Evolutionary conservation across 1,284 basidiomycete species (phyloP).

Genomic region (Athelia sp.): DNA sequence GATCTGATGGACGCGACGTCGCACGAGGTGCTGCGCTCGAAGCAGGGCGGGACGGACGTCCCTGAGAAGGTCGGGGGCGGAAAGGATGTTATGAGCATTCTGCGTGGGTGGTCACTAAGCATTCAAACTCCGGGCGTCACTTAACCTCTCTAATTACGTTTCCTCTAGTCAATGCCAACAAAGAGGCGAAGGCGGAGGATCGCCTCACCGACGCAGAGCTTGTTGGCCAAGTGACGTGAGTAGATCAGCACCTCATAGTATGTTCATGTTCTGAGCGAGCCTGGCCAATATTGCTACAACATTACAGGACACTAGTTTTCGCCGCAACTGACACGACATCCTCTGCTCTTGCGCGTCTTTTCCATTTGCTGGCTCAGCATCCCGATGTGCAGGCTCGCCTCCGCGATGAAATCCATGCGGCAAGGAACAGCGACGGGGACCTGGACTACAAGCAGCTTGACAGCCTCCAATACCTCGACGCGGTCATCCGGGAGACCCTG

Average conservation of each 20-base stretch:
- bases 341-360: slow-evolving; percentile 27
- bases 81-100: slow-evolving; percentile 20
- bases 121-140: too few relatives aligned
- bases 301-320: slow-evolving; percentile 28
- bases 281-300: too few relatives aligned
- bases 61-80: slow-evolving; percentile 13
- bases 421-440: slow-evolving; percentile 18
- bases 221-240: slow-evolving; percentile 28
- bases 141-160: too few relatives aligned
- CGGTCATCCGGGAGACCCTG: slow-evolving; percentile 32
- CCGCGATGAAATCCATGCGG: slow-evolving; percentile 26
- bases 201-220: slow-evolving; percentile 27
- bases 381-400: slow-evolving; percentile 30
- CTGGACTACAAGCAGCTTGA: slow-evolving; percentile 30
- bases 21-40: slow-evolving; percentile 7
- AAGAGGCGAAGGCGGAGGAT: slow-evolving; percentile 20
- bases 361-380: slow-evolving; percentile 26
- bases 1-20: slow-evolving; percentile 12
- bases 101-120: slow-evolving; percentile 9
- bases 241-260: background rate
- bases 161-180: slow-evolving; percentile 23
- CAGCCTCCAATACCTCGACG: slow-evolving; percentile 32
- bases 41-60: slow-evolving; percentile 14
- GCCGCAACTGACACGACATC: slow-evolving; percentile 34
- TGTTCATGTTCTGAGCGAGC: background rate